Conservation (phyloP, 805 yeast genomes). For the Zygosaccharomyces lentus region DNA sequence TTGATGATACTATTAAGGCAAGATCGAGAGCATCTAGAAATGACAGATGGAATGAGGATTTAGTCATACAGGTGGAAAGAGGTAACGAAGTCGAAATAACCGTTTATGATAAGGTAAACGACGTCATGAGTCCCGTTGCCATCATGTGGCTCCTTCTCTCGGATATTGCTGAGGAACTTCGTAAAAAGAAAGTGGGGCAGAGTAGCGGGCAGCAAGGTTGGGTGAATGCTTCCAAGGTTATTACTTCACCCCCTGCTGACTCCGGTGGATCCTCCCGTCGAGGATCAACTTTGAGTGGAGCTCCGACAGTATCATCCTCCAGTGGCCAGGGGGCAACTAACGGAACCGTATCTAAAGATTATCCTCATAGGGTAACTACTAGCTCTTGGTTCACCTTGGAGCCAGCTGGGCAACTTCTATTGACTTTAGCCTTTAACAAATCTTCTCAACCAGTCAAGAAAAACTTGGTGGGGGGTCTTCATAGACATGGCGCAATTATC, state of each 20-base stretch:
- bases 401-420: conserved; percentile 86
- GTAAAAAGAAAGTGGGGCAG: conserved; percentile 79
- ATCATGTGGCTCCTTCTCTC: conserved; percentile 85
- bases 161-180: conserved; percentile 90
- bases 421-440: conserved; percentile 77
- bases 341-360: background rate
- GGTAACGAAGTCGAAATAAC: conserved; percentile 90
- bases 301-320: conserved; percentile 7
- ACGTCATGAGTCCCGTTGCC: conserved; percentile 76
- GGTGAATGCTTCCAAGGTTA: conserved; percentile 71
- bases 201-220: conserved; percentile 74
- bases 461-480: conserved; percentile 55
- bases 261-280: conserved; percentile 15
- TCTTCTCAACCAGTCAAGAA: conserved; percentile 47
- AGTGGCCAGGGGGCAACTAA: conserved; percentile 1
- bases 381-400: conserved; percentile 88
- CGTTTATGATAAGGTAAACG: conserved; percentile 74
- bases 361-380: conserved; percentile 39
- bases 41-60: conserved; percentile 80
- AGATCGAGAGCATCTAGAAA: conserved; percentile 69
- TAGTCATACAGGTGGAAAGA: conserved; percentile 74
- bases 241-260: conserved; percentile 20
- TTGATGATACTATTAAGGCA: conserved; percentile 83
- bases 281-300: conserved; percentile 18
- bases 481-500: conserved; percentile 97